Evolutionary conservation across 1,284 basidiomycete species (phyloP).

Genomic region (Hymenochaete sp.): DNA sequence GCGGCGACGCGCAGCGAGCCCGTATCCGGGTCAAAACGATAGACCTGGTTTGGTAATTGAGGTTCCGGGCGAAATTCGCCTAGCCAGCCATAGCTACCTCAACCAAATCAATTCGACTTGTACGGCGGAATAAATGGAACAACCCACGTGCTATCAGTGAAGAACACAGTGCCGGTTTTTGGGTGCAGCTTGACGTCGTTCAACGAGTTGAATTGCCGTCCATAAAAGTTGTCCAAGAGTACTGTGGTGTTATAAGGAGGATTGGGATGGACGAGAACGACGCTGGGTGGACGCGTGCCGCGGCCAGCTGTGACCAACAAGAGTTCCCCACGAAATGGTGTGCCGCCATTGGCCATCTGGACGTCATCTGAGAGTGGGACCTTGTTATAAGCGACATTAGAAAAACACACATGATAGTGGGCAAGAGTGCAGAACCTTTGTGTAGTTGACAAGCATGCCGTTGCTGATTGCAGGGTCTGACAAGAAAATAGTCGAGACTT

Average conservation of each 20-base stretch:
- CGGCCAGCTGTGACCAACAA: conserved; percentile 63
- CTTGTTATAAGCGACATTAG: too few relatives aligned
- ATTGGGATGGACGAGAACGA: conserved; percentile 57
- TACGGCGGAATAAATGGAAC: conserved; percentile 7
- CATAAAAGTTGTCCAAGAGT: conserved; percentile 62
- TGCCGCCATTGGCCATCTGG: conserved; percentile 71
- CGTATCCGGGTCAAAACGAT: conserved; percentile 58
- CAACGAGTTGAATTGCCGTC: conserved; percentile 73
- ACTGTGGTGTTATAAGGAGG: conserved; percentile 56
- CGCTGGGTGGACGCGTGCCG: conserved; percentile 49
- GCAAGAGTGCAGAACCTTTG: conserved; percentile 31
- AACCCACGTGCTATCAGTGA: conserved; percentile 55
- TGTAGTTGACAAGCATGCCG: conserved; percentile 41
- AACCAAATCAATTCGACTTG: too few relatives aligned
- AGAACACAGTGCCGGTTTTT: conserved; percentile 51
- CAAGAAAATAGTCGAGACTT: conserved; percentile 30
- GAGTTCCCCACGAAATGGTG: conserved; percentile 53
- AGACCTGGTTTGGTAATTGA: conserved; percentile 63
- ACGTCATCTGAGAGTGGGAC: conserved; percentile 32
- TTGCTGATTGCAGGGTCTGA: conserved; percentile 29
- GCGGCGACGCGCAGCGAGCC: conserved; percentile 61
- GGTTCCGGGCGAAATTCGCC: conserved; percentile 58
- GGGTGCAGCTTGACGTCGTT: conserved; percentile 74
- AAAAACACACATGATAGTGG: conserved; percentile 2
- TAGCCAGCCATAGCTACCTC: conserved; percentile 57